phyloP scores from a whole-genome alignment of 2,329 filamentous ascomycete genomes.

The Colletotrichum chlorophyti region DNA sequence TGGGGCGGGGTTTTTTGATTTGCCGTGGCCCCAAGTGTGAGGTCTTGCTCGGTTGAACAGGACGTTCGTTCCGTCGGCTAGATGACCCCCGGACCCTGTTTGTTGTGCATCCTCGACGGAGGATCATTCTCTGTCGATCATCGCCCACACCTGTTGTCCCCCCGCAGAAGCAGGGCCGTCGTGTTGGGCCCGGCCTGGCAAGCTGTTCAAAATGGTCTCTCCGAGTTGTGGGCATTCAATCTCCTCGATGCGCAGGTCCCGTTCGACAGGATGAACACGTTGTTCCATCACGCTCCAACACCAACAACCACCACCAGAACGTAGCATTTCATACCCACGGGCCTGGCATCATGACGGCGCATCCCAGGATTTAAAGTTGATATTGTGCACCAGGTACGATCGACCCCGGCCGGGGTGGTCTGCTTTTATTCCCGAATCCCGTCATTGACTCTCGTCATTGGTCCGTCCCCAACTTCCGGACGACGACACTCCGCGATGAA shows the following conservation, averaged over 20 bases:
- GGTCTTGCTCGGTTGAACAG: background rate
- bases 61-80: conserved; percentile 7
- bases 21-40: too few species aligned
- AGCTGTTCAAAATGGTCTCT: background rate
- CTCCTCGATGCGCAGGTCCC: too few species aligned
- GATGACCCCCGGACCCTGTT: background rate
- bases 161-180: too few species aligned
- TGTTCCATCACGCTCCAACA: background rate
- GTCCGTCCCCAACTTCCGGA: conserved; percentile 13
- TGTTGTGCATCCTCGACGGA: too few species aligned
- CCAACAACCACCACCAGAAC: background rate
- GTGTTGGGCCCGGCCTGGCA: too few species aligned
- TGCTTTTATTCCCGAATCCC: background rate
- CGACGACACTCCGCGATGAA: conserved; percentile 6
- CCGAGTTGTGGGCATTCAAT: too few species aligned
- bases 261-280: too few species aligned
- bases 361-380: background rate
- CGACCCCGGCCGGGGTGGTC: background rate
- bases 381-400: conserved; percentile 17
- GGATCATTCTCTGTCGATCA: background rate
- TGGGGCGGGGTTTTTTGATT: background rate
- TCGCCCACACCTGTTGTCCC: background rate
- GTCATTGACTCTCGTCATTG: background rate
- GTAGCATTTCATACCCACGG: background rate
- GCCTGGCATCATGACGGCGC: background rate